Evolutionary conservation across 495 filamentous ascomycete species (phyloP).

Genomic region (Penicillium salamii): DNA sequence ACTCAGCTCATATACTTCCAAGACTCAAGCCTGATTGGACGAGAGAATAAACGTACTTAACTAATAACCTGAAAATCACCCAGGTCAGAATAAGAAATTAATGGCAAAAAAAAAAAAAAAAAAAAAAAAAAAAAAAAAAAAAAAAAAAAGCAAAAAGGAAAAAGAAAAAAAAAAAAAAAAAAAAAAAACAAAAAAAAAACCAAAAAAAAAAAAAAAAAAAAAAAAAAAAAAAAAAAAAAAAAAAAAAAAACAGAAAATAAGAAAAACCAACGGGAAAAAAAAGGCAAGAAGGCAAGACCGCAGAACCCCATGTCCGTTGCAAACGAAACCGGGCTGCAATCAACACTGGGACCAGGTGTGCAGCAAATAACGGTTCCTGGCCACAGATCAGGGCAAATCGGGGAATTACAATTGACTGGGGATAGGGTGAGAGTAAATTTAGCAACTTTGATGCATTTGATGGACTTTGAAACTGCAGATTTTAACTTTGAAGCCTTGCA

Average conservation of each 20-base stretch:
- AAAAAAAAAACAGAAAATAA: too few relatives aligned
- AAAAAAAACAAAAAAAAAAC: too few relatives aligned
- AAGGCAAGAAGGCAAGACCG: slow-evolving; percentile 1
- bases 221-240: background rate
- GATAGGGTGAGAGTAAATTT: background rate
- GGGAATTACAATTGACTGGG: slow-evolving; percentile 11
- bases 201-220: background rate
- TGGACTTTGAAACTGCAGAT: too few relatives aligned
- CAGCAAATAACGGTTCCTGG: slow-evolving; percentile 29
- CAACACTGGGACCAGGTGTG: slow-evolving; percentile 11
- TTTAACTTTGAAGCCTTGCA: too few relatives aligned
- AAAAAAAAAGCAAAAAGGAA: too few relatives aligned
- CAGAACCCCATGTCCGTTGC: slow-evolving; percentile 4
- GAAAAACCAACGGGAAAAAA: too few relatives aligned
- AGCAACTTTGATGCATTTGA: background rate
- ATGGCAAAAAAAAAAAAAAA: background rate
- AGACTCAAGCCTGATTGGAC: background rate
- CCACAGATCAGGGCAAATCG: slow-evolving; percentile 17
- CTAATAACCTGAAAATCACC: too few relatives aligned
- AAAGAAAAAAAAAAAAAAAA: background rate
- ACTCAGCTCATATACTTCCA: background rate
- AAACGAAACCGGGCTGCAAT: slow-evolving; percentile 15
- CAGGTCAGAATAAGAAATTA: background rate
- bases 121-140: slow-evolving; percentile 1
- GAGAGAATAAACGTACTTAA: background rate